A percentile compares a stretch with the other conserved stretches of the same genome.
Evolutionary conservation across 1,284 basidiomycete genomes (phyloP).

Genomic region (Rhodotorula sp.): DNA sequence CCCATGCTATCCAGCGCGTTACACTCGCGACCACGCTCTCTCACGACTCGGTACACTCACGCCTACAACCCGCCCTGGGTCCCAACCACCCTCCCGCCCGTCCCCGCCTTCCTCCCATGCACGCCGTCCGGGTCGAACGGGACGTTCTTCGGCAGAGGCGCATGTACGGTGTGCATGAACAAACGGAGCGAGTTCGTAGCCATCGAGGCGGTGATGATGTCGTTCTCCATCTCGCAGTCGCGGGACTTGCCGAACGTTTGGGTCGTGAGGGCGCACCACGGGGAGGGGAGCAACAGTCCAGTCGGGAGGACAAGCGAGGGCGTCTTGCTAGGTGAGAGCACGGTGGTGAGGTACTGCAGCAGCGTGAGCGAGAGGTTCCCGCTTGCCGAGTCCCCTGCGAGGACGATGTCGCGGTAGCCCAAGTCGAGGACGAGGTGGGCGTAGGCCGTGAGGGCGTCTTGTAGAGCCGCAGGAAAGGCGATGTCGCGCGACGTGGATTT

Average conservation of each 20-base stretch:
- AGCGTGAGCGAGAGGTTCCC: constrained; percentile 34
- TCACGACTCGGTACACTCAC: neutral
- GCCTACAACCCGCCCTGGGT: neutral
- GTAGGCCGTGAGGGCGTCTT: constrained; percentile 41
- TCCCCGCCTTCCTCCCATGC: neutral
- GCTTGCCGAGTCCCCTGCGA: constrained; percentile 42
- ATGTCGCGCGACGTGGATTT: constrained; percentile 17
- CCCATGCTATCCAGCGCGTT: neutral
- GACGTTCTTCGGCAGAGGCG: neutral
- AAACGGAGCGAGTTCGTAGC: constrained; percentile 26
- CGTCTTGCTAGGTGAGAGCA: neutral
- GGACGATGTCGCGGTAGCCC: constrained; percentile 37
- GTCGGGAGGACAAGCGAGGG: constrained; percentile 29
- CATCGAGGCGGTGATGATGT: constrained; percentile 37
- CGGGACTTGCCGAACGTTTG: constrained; percentile 11
- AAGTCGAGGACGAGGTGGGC: constrained; percentile 34
- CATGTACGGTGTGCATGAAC: neutral
- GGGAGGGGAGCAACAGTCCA: constrained; percentile 33
- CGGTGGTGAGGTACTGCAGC: constrained; percentile 34
- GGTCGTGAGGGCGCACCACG: constrained; percentile 40
- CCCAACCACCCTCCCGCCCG: neutral
- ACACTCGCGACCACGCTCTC: neutral
- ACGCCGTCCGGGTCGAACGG: neutral
- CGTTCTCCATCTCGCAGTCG: constrained; percentile 6
- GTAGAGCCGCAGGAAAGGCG: constrained; percentile 39